Percentiles rank a stretch among this genome's conserved stretches.
These are phyloP conservation scores for Monoraphidium neglectum DNA, from an alignment of 139 green algal species.

Conservation along the genomic window DNA sequence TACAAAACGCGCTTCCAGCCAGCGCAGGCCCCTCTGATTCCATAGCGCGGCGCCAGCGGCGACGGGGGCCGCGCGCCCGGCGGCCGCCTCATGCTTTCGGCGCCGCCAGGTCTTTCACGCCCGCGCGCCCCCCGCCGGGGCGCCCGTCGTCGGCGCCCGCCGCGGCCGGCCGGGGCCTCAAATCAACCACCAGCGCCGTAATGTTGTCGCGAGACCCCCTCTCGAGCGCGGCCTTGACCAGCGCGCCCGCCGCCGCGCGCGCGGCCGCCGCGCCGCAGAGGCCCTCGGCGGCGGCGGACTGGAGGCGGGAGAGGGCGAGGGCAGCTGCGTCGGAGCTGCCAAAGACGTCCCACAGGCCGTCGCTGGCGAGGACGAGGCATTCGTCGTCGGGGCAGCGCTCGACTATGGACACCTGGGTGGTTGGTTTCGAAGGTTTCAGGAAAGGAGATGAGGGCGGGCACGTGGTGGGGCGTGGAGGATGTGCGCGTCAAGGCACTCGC, in stretches of 20 bases:
- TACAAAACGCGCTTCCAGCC: no score
- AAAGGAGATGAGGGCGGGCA: neutral
- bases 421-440: neutral
- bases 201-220: slow-evolving; percentile 66
- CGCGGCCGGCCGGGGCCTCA: slow-evolving; percentile 17
- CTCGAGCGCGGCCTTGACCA: slow-evolving; percentile 64
- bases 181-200: slow-evolving; percentile 57
- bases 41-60: no score
- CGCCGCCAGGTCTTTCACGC: no score
- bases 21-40: no score
- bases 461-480: neutral
- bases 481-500: neutral
- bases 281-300: slow-evolving; percentile 17
- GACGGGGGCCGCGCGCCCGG: no score
- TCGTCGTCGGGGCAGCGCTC: slow-evolving; percentile 51
- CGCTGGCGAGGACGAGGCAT: slow-evolving; percentile 65
- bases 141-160: neutral
- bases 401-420: slow-evolving; percentile 52
- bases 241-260: slow-evolving; percentile 57
- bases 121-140: neutral
- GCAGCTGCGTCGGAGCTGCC: slow-evolving; percentile 63
- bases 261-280: slow-evolving; percentile 29
- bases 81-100: no score
- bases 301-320: slow-evolving; percentile 64
- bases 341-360: slow-evolving; percentile 64